phyloP scores from a whole-genome alignment of 1,284 basidiomycete genomes.

The Termitomyces sp. region DNA sequence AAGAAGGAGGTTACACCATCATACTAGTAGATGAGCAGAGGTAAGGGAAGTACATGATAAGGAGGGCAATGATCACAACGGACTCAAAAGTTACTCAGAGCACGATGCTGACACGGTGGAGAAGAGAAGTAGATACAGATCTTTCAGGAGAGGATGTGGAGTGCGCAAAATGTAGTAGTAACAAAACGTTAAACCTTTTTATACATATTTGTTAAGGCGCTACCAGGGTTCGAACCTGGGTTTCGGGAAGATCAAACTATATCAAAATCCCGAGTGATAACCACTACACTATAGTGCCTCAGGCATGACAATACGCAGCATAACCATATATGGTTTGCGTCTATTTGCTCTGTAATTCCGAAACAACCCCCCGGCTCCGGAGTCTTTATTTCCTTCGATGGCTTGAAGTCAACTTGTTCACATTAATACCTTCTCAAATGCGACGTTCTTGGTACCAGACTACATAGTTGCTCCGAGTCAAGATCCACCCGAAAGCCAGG shows the following conservation, averaged over 20 bases:
- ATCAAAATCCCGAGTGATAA: constrained; percentile 18
- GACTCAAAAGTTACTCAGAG: too few relatives aligned
- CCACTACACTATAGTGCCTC: constrained; percentile 18
- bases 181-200: too few relatives aligned
- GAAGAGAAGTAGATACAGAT: too few relatives aligned
- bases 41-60: not conserved
- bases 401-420: not conserved
- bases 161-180: too few relatives aligned
- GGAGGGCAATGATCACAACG: not conserved
- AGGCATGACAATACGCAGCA: too few relatives aligned
- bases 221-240: constrained; percentile 18
- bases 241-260: constrained; percentile 1
- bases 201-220: constrained; percentile 8
- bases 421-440: not conserved
- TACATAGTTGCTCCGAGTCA: too few relatives aligned
- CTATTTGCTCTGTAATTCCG: too few relatives aligned
- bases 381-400: not conserved
- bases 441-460: too few relatives aligned
- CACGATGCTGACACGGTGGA: too few relatives aligned
- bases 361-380: too few relatives aligned
- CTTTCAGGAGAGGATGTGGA: too few relatives aligned
- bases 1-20: not conserved
- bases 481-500: not conserved
- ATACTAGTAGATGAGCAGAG: not conserved
- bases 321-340: too few relatives aligned